Evolutionary conservation across 2,329 filamentous ascomycete species (phyloP).

Genomic region (Ophiocordyceps sinensis): DNA sequence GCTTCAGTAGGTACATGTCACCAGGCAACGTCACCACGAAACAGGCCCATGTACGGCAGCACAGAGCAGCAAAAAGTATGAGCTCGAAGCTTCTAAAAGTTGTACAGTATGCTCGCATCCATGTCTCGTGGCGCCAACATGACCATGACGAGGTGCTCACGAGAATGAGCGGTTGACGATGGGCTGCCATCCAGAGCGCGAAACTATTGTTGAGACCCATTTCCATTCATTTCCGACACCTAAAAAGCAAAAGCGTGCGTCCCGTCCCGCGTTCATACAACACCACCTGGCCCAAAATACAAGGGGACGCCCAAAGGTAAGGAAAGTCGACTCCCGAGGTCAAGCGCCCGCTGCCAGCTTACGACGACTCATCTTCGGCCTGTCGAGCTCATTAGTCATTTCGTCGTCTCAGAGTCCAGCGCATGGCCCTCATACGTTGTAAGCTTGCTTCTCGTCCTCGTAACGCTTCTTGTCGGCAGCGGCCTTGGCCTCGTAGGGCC

Average conservation of each 20-base stretch:
- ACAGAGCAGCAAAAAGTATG: not conserved
- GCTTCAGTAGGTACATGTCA: no score
- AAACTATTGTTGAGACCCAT: slow-evolving; percentile 16
- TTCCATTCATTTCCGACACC: slow-evolving; percentile 19
- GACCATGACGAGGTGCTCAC: slow-evolving; percentile 11
- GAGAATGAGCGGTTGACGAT: slow-evolving; percentile 6
- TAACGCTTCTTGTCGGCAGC: slow-evolving; percentile 97
- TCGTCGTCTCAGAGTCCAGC: slow-evolving; percentile 2
- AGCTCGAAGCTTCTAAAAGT: slow-evolving; percentile 1
- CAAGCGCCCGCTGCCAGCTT: slow-evolving; percentile 2
- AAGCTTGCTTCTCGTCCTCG: slow-evolving; percentile 92
- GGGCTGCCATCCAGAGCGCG: slow-evolving; percentile 16
- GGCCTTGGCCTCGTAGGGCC: slow-evolving; percentile 93
- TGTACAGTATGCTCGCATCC: slow-evolving; percentile 16
- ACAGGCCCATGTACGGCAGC: not conserved
- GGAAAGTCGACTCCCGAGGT: not conserved
- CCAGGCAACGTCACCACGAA: no score
- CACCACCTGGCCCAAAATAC: slow-evolving; percentile 24
- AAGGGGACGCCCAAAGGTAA: slow-evolving; percentile 11
- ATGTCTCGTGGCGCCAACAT: slow-evolving; percentile 10
- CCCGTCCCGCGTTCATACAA: slow-evolving; percentile 27
- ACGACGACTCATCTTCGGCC: slow-evolving; percentile 42
- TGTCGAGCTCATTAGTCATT: slow-evolving; percentile 20
- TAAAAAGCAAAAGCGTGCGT: slow-evolving; percentile 22
- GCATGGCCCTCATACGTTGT: slow-evolving; percentile 50